Evolutionary conservation across 2,329 filamentous ascomycete species (phyloP), one percentile per base, ranked within the genome.

Genomic region (Xylariaceae sp.): DNA sequence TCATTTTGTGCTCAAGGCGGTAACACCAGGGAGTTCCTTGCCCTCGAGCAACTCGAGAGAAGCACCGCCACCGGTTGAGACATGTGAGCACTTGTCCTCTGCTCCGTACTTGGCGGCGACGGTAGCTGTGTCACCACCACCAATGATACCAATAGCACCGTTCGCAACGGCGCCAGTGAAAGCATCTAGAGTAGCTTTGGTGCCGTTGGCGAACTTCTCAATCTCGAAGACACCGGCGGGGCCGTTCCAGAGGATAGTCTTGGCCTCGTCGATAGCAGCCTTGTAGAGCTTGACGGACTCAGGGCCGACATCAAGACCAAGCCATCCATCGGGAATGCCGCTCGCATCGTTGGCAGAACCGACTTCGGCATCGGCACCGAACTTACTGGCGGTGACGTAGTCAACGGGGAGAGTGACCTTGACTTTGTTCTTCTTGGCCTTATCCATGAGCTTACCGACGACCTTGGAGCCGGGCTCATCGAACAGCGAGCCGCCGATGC

Each of bases 181-280:
- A 46, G 89, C 88, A 64, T 96, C 88, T 58, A 98, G 83, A 40
- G 88, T 95, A 52, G 82, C 79, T 81, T 95, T 95, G 64, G 93
- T 98, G 60, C 89, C 93, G 53, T 77, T 84, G 64, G 91, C 88
- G 68, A 98, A 98, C 66, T 87, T 85, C 52, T 96, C 88, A 64
- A 97, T 86, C 80, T 98, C 93, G 63, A 98, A 98, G 59, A 98
- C 93, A 69, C 93, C 93, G 14, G 92, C 84, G 44, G 93, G 93
- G 45, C 93, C 93, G 77, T 98, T 98, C 93, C 93, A 98, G 54
- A 98, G 86, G 68, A 98, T 96, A 46, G 93, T 98, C 80, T 96
- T 83, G 55, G 92, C 82, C 63, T 92, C 83, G 56, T 78, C 77
- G 59, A 98, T 97, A 57, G 91, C 83, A 65, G 85, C 75, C 77